These are phyloP conservation scores for Gastrodia elata DNA, from an alignment of 106 monocot genomes.

Conservation along the genomic window DNA sequence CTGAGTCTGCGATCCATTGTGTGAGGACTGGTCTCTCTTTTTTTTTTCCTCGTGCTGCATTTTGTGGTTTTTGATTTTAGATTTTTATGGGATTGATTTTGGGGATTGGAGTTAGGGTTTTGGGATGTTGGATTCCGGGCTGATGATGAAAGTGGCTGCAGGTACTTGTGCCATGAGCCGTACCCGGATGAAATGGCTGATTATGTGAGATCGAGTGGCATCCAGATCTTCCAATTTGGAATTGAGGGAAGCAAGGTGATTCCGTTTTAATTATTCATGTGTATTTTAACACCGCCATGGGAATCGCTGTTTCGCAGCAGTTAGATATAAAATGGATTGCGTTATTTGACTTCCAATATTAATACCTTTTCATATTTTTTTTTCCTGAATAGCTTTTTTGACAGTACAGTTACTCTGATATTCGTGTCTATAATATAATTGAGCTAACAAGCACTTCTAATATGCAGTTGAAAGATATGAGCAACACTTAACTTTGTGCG, in stretches of 20 bases:
- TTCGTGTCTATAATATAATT: too few relatives aligned
- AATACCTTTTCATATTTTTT: too few relatives aligned
- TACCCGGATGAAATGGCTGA: constrained; percentile 46
- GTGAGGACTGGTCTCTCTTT: constrained; percentile 21
- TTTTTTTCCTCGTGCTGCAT: too few relatives aligned
- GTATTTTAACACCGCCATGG: neutral
- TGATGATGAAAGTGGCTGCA: constrained; percentile 2
- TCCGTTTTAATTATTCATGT: neutral
- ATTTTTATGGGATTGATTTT: neutral
- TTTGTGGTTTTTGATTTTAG: neutral
- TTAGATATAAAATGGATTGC: neutral
- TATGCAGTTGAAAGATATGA: neutral
- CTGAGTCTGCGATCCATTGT: constrained; percentile 52
- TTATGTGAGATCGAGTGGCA: constrained; percentile 33
- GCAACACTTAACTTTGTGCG: neutral
- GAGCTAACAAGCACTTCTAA: neutral
- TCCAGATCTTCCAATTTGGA: constrained; percentile 40
- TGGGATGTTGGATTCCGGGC: neutral
- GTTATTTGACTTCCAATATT: neutral
- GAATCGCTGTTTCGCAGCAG: neutral
- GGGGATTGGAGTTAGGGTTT: neutral
- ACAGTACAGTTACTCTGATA: too few relatives aligned
- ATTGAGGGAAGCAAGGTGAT: constrained; percentile 60
- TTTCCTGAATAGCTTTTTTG: too few relatives aligned
- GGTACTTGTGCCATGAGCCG: constrained; percentile 67